These are phyloP conservation scores for Clitopilus passeckerianus DNA, from an alignment of 768 basidiomycete genomes.

Conservation along the genomic window DNA sequence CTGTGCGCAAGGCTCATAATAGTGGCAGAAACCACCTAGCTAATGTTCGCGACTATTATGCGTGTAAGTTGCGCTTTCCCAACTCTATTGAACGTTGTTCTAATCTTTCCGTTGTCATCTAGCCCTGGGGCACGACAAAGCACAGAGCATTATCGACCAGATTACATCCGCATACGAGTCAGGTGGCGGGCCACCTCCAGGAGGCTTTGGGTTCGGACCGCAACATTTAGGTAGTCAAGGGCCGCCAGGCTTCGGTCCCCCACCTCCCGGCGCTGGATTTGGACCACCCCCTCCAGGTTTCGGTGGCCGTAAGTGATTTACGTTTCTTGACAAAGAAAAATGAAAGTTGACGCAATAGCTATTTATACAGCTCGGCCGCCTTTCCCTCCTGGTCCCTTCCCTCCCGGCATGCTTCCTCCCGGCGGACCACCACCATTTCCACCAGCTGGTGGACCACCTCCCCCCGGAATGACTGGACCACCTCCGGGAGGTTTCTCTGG, in stretches of 20 bases:
- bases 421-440: slow-evolving; percentile 71
- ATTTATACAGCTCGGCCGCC: slow-evolving; percentile 52
- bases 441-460: slow-evolving; percentile 50
- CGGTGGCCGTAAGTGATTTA: slow-evolving; percentile 40
- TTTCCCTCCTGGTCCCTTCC: slow-evolving; percentile 64
- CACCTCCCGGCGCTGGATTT: slow-evolving; percentile 37
- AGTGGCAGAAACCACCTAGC: slow-evolving; percentile 94
- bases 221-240: slow-evolving; percentile 56
- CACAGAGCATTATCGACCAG: slow-evolving; percentile 97
- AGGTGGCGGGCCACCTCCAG: slow-evolving; percentile 80
- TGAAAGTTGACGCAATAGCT: slow-evolving; percentile 1
- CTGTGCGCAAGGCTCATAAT: slow-evolving; percentile 96
- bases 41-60: slow-evolving; percentile 97
- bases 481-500: slow-evolving; percentile 40
- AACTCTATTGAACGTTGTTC: not conserved
- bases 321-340: slow-evolving; percentile 8
- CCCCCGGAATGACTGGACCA: slow-evolving; percentile 39
- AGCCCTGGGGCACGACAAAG: slow-evolving; percentile 94
- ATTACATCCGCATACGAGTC: slow-evolving; percentile 92
- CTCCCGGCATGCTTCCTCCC: slow-evolving; percentile 43
- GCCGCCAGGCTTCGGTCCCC: slow-evolving; percentile 40
- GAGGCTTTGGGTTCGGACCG: slow-evolving; percentile 83
- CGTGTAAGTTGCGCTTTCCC: slow-evolving; percentile 48
- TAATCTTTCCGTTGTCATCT: slow-evolving; percentile 8
- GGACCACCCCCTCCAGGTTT: slow-evolving; percentile 50